Evolutionary conservation across 2,329 filamentous ascomycete species (phyloP).

Genomic region (Colletotrichum sp.): DNA sequence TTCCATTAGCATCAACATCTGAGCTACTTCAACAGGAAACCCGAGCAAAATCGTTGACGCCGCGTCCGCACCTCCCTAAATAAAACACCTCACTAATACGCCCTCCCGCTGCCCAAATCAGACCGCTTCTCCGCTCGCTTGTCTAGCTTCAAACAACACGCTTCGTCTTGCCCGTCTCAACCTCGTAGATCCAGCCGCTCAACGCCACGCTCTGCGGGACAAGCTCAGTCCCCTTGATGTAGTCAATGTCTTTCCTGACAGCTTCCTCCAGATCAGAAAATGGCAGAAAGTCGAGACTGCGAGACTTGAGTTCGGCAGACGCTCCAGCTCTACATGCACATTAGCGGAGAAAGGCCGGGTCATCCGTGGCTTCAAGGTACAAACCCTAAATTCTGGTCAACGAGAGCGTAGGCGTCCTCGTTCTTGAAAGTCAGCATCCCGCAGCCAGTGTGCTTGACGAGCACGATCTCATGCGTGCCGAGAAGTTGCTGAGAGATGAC

Average conservation of each 20-base stretch:
- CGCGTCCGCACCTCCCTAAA: neutral
- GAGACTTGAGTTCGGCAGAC: constrained; percentile 25
- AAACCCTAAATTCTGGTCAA: constrained; percentile 61
- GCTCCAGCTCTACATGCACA: constrained; percentile 17
- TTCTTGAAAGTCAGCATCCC: constrained; percentile 76
- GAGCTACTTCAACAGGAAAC: neutral
- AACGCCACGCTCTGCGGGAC: constrained; percentile 65
- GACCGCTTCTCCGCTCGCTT: neutral
- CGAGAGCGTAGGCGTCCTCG: constrained; percentile 53
- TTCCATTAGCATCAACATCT: neutral
- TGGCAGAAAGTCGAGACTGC: constrained; percentile 64
- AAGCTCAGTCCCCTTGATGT: constrained; percentile 63
- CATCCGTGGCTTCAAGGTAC: constrained; percentile 25
- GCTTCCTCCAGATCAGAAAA: constrained; percentile 69
- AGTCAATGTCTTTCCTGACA: constrained; percentile 69
- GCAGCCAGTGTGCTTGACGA: constrained; percentile 78
- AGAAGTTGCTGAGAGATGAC: constrained; percentile 82
- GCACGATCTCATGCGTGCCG: constrained; percentile 75
- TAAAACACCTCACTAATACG: neutral
- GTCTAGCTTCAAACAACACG: constrained; percentile 30
- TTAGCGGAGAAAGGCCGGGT: neutral
- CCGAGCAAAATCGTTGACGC: neutral
- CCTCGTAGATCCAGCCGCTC: constrained; percentile 80
- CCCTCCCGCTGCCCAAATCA: neutral
- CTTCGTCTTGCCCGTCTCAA: constrained; percentile 68